phyloP scores from a whole-genome alignment of 257 asterid genomes.

The Solanum lycopersicoides region DNA sequence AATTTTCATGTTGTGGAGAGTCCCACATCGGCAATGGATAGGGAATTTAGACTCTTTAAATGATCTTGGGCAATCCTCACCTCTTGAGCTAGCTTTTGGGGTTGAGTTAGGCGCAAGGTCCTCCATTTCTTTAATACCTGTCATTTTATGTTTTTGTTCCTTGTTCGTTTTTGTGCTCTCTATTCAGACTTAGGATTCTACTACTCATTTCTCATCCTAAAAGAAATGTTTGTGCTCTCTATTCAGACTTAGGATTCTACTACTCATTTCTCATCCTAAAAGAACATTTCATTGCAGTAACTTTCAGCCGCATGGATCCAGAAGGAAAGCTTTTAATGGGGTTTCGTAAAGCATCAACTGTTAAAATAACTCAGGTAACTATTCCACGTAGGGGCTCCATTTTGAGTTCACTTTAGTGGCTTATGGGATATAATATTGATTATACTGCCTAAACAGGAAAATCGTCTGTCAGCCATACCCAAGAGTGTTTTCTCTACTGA shows the following conservation, averaged over 20 bases:
- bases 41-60: not conserved
- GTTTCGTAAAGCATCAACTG: constrained; percentile 74
- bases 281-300: constrained; percentile 44
- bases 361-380: constrained; percentile 41
- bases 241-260: not conserved
- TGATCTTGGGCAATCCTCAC: not conserved
- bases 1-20: not conserved
- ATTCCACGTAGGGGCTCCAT: not conserved
- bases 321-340: constrained; percentile 96
- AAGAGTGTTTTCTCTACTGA: constrained; percentile 46
- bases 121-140: not conserved
- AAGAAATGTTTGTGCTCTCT: not conserved
- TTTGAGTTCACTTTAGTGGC: not conserved
- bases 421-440: not conserved
- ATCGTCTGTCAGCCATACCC: constrained; percentile 33
- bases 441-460: constrained; percentile 1
- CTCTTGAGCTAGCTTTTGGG: not conserved
- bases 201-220: constrained; percentile 2
- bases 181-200: not conserved
- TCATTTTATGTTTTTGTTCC: not conserved
- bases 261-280: constrained; percentile 5
- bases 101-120: not conserved
- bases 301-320: constrained; percentile 98
- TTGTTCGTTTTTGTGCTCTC: not conserved
- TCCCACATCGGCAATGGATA: not conserved